Base-by-base conservation (phyloP, 192 early-diverging fungal species). In the Linnemannia schmuckeri region DNA sequence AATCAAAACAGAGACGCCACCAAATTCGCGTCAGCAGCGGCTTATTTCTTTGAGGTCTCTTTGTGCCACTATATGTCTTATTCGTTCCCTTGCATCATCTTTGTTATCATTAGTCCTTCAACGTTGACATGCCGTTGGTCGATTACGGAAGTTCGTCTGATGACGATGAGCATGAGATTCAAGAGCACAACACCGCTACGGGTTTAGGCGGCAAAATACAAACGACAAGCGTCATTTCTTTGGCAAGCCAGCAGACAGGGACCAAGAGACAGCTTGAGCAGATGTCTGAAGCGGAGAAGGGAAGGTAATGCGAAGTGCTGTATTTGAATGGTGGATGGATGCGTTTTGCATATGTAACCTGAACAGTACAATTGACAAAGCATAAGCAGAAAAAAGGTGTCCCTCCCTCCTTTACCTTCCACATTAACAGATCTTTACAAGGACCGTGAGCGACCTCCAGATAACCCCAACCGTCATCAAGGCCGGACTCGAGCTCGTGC, bases 131-230 rank as follows among this genome's bases (percentile, higher is more conserved):
- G 85, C 47, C 85, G 33, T 42, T 87, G 24, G 85, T 87, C 20
- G 76, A 87, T 57, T 87, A 87, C 37, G 63, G 66, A 22, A 81
- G 79, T 52, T 87, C 85, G 40, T 87, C 85, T 9, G 85, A 81
- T 33, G 85, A 85, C 18, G 82, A 87, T 22, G 75, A 70, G 0
- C 20, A 52, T 52, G 71, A 77, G 27, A 38, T 46, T 37, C 47
- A 77, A 6, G 75, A 18, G 10, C 41, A 42, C 41, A 37, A 38
- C 6, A 42, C 42, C 8, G 17, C 35, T 8, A 15, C 44, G 1
- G n/a, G 20, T 33, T 17, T 46, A 74, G 54, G 44, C 7, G 33
- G 33, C 38, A 27, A 27, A 44, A 18, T 8, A 37, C 30, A 63
- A 6, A 30, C 12, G 12, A 12, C 10, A 15, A 33, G 10, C 27